Conservation (phyloP, 2,329 filamentous ascomycete genomes). For the Penicillium oxalicum region DNA sequence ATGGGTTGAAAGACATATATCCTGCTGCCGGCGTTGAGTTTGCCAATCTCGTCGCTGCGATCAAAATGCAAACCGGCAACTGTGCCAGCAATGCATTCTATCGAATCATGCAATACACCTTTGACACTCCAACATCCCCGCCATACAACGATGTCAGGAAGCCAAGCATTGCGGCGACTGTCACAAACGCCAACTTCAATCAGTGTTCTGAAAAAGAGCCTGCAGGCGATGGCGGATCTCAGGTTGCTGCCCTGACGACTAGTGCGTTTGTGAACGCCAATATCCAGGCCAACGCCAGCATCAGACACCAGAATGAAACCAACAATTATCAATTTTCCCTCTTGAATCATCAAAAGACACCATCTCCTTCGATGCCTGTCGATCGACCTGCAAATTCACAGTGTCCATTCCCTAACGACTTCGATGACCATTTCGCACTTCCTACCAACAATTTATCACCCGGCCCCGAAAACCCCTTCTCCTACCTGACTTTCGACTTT, state of each 20-base stretch:
- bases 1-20: constrained; percentile 75
- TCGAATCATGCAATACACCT: constrained; percentile 28
- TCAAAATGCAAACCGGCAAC: constrained; percentile 26
- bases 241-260: too few relatives aligned
- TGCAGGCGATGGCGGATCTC: background rate
- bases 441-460: background rate
- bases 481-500: constrained; percentile 23
- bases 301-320: background rate
- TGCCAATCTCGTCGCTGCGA: constrained; percentile 31
- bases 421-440: constrained; percentile 21
- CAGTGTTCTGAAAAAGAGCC: background rate
- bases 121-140: constrained; percentile 9
- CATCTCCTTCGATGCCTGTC: background rate
- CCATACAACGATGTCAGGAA: constrained; percentile 9
- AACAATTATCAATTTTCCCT: constrained; percentile 2
- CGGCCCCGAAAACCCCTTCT: constrained; percentile 15
- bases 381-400: constrained; percentile 3
- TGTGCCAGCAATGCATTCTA: constrained; percentile 25
- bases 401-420: constrained; percentile 21
- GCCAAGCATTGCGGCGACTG: constrained; percentile 13
- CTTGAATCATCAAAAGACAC: background rate
- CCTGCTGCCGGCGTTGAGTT: constrained; percentile 72
- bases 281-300: background rate
- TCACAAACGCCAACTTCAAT: constrained; percentile 6
- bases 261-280: background rate